These are phyloP conservation scores for Fusarium cyanostomum DNA, from an alignment of 2,329 filamentous ascomycete species.

Conservation along the genomic window DNA sequence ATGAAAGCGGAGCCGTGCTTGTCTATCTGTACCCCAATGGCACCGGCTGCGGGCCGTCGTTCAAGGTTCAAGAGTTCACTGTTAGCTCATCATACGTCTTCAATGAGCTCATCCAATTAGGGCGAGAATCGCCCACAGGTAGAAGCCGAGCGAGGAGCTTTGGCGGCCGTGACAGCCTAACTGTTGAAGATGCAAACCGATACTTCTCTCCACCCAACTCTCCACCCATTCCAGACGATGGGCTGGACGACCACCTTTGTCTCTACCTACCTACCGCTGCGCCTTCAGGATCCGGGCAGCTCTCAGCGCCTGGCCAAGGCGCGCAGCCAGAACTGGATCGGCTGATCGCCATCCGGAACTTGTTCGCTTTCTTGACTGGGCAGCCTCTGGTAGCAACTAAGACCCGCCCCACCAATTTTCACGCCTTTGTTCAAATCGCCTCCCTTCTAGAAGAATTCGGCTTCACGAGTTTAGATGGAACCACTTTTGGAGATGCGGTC, in stretches of 20 bases:
- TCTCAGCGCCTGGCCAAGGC: constrained; percentile 46
- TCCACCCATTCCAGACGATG: constrained; percentile 49
- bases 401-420: constrained; percentile 61
- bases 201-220: constrained; percentile 51
- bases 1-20: constrained; percentile 65
- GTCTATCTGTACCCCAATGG: constrained; percentile 66
- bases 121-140: constrained; percentile 47
- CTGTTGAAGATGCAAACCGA: constrained; percentile 59
- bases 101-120: constrained; percentile 60
- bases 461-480: constrained; percentile 65
- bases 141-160: constrained; percentile 57
- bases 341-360: constrained; percentile 68
- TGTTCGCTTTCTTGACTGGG: constrained; percentile 72
- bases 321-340: constrained; percentile 59
- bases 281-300: constrained; percentile 49
- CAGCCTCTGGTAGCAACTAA: constrained; percentile 70
- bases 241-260: constrained; percentile 53
- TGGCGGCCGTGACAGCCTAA: constrained; percentile 57
- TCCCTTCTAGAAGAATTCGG: constrained; percentile 65
- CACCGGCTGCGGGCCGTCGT: constrained; percentile 63
- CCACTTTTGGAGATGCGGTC: constrained; percentile 67
- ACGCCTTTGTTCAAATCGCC: constrained; percentile 64
- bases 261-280: constrained; percentile 64
- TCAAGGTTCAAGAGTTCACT: constrained; percentile 66
- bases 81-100: constrained; percentile 65